phyloP scores from a whole-genome alignment of 495 filamentous ascomycete species.

The Tetracladium marchalianum region DNA sequence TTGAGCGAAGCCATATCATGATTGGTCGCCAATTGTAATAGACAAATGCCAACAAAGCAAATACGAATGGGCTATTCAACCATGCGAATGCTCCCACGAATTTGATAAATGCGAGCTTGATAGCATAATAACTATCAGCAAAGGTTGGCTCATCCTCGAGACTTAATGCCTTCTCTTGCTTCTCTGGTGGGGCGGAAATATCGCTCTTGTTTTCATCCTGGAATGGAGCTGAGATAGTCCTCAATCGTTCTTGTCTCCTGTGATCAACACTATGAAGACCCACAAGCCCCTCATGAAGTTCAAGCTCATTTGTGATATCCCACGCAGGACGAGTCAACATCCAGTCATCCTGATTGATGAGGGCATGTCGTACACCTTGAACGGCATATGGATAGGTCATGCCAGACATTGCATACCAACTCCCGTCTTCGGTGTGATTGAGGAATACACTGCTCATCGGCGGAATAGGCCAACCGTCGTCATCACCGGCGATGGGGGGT shows the following conservation, averaged over 20 bases:
- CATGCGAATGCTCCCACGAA: no score
- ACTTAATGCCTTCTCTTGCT: slow-evolving; percentile 47
- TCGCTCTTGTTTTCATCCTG: slow-evolving; percentile 3
- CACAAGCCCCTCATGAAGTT: slow-evolving; percentile 30
- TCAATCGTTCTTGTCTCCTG: slow-evolving; percentile 1
- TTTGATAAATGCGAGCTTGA: no score
- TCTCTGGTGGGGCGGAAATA: slow-evolving; percentile 23
- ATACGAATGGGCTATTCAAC: no score
- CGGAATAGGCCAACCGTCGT: slow-evolving; percentile 40
- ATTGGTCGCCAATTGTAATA: no score
- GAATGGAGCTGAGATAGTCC: slow-evolving; percentile 12
- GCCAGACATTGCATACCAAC: slow-evolving; percentile 93
- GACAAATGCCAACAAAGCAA: no score
- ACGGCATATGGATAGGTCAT: slow-evolving; percentile 76
- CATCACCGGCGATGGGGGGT: slow-evolving; percentile 47
- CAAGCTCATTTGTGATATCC: slow-evolving; percentile 21
- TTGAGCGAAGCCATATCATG: no score
- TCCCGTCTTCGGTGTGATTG: slow-evolving; percentile 72
- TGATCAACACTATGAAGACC: slow-evolving; percentile 35
- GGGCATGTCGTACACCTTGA: slow-evolving; percentile 54
- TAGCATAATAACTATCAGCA: no score
- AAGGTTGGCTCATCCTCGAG: no score
- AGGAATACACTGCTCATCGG: slow-evolving; percentile 66
- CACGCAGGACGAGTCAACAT: slow-evolving; percentile 17
- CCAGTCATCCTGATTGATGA: slow-evolving; percentile 53